phyloP scores from a whole-genome alignment of 2,329 filamentous ascomycete species.

The Coniochaeta sp. region DNA sequence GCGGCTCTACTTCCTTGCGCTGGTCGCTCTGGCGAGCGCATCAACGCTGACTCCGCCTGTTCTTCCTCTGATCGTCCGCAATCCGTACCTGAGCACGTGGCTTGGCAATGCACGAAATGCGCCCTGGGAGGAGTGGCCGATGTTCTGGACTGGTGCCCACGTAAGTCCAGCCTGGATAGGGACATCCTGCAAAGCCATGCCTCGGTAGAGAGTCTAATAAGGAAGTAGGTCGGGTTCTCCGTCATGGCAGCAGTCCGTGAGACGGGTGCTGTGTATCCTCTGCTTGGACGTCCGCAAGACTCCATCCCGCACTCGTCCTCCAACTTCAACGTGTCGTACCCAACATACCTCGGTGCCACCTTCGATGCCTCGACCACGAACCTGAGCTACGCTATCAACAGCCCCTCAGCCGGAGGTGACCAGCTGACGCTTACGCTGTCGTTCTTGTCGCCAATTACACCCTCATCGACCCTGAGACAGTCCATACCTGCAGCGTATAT shows the following conservation, averaged over 20 bases:
- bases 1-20: constrained; percentile 20
- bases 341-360: constrained; percentile 33
- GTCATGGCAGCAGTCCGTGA: constrained; percentile 38
- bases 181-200: background rate
- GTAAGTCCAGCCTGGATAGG: constrained; percentile 10
- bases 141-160: constrained; percentile 33
- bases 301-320: constrained; percentile 26
- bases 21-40: constrained; percentile 30
- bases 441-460: constrained; percentile 71
- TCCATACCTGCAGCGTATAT: constrained; percentile 78
- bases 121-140: constrained; percentile 81
- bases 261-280: constrained; percentile 35
- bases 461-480: constrained; percentile 72
- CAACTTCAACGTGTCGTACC: constrained; percentile 30
- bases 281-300: constrained; percentile 44
- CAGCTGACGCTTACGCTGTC: constrained; percentile 34
- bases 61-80: constrained; percentile 49
- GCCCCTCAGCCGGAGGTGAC: constrained; percentile 15
- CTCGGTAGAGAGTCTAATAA: background rate
- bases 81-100: constrained; percentile 55
- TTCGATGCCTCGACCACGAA: constrained; percentile 44
- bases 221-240: constrained; percentile 36
- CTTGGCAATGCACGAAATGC: constrained; percentile 59
- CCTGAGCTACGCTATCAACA: constrained; percentile 35
- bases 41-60: constrained; percentile 49